A percentile compares a stretch with the other conserved stretches of the same genome.
Conservation (phyloP, 345 rosid genomes). For the Dipteronia sinensis region DNA sequence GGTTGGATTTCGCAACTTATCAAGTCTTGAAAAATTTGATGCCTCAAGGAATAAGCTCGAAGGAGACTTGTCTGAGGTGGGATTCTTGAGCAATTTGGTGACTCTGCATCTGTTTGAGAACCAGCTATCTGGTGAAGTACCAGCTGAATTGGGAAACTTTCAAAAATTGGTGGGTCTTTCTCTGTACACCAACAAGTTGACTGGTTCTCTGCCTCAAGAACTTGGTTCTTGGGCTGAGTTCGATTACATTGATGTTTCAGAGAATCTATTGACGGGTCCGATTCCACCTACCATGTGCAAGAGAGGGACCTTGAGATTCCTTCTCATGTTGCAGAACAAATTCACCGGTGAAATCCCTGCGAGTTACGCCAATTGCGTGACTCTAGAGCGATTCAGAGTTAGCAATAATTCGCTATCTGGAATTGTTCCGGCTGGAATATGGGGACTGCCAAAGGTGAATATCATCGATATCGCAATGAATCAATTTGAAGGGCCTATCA, state of each 20-base stretch:
- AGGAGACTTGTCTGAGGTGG: slow-evolving; percentile 66
- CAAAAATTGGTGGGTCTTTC: slow-evolving; percentile 66
- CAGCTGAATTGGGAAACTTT: slow-evolving; percentile 70
- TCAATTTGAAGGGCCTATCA: slow-evolving; percentile 59
- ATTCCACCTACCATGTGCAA: slow-evolving; percentile 94
- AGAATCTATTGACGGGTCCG: slow-evolving; percentile 67
- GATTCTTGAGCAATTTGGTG: slow-evolving; percentile 55
- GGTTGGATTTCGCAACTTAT: slow-evolving; percentile 61
- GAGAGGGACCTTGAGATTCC: slow-evolving; percentile 59
- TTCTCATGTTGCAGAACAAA: slow-evolving; percentile 73
- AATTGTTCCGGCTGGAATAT: slow-evolving; percentile 67
- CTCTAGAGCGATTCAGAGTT: slow-evolving; percentile 71
- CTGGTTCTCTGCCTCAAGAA: slow-evolving; percentile 69
- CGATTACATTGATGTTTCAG: slow-evolving; percentile 78
- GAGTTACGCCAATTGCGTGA: slow-evolving; percentile 57
- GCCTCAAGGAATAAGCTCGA: slow-evolving; percentile 57
- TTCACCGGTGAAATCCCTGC: slow-evolving; percentile 77
- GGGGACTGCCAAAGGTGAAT: slow-evolving; percentile 70
- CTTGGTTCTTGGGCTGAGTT: slow-evolving; percentile 78
- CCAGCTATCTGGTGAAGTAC: slow-evolving; percentile 64
- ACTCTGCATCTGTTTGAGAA: slow-evolving; percentile 65
- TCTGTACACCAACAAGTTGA: slow-evolving; percentile 60
- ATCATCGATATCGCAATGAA: slow-evolving; percentile 68
- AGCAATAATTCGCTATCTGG: slow-evolving; percentile 68
- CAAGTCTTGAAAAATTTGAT: slow-evolving; percentile 57